Conservation (phyloP, 2,329 filamentous ascomycete genomes). For the Colletotrichum lindemuthianum region DNA sequence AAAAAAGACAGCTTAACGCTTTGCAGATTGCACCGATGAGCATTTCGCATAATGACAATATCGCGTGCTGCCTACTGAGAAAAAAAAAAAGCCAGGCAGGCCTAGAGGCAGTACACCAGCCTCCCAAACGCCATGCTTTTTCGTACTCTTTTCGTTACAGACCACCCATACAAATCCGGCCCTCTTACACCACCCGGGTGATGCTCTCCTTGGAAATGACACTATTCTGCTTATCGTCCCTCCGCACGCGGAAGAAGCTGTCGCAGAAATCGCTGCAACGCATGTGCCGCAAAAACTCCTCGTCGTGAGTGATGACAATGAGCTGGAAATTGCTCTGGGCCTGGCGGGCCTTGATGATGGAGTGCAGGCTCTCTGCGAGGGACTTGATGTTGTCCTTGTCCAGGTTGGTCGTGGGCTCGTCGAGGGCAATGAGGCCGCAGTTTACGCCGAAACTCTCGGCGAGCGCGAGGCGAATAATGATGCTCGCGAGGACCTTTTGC, state of each 20-base stretch:
- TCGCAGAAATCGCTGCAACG: slow-evolving; percentile 93
- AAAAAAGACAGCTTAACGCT: no score
- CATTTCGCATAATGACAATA: no score
- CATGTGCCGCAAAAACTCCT: slow-evolving; percentile 94
- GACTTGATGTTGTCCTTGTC: slow-evolving; percentile 95
- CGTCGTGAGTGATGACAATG: slow-evolving; percentile 98
- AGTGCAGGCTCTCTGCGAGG: slow-evolving; percentile 83
- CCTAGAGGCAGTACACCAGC: background rate
- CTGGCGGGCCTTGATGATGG: slow-evolving; percentile 85
- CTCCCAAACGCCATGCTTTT: slow-evolving; percentile 20
- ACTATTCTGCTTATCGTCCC: slow-evolving; percentile 87
- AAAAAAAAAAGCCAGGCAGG: no score
- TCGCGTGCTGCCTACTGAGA: no score
- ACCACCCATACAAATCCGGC: background rate
- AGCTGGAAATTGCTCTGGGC: slow-evolving; percentile 96
- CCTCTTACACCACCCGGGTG: slow-evolving; percentile 54
- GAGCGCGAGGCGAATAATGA: slow-evolving; percentile 95
- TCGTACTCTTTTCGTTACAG: background rate
- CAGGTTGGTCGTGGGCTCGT: slow-evolving; percentile 97
- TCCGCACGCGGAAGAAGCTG: slow-evolving; percentile 86
- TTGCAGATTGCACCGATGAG: no score
- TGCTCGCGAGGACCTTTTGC: slow-evolving; percentile 95
- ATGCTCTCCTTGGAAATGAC: slow-evolving; percentile 79
- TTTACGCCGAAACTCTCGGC: slow-evolving; percentile 97
- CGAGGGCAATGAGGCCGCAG: slow-evolving; percentile 94